Percentiles rank a stretch among this genome's conserved stretches.
Conservation (phyloP, 2,329 filamentous ascomycete genomes). For the Ambrosiella beaveri region DNA sequence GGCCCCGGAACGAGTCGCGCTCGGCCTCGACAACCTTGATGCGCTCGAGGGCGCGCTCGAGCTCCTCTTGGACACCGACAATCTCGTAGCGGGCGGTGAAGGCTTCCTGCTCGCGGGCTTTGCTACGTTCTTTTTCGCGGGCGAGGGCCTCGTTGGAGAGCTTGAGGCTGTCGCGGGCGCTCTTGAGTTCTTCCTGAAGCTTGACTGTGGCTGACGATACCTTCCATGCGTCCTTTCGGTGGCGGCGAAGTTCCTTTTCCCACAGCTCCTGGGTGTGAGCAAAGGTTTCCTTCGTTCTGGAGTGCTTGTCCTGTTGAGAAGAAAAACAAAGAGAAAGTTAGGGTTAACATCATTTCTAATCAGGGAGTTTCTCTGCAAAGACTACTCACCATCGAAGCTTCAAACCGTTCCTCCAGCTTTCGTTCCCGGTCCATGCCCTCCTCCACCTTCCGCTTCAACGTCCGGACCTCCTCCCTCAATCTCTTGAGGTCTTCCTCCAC, state of each 20-base stretch:
- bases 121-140: conserved; percentile 44
- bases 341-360: too few species aligned
- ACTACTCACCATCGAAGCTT: conserved; percentile 47
- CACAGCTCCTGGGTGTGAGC: conserved; percentile 48
- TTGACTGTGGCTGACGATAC: conserved; percentile 53
- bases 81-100: conserved; percentile 50
- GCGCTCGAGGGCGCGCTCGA: conserved; percentile 44
- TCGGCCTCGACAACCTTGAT: conserved; percentile 54
- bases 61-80: conserved; percentile 47
- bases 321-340: too few species aligned
- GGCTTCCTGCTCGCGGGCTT: conserved; percentile 49
- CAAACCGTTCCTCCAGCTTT: conserved; percentile 47
- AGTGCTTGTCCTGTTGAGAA: conserved; percentile 44
- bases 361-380: too few species aligned
- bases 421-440: conserved; percentile 50
- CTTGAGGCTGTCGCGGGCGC: conserved; percentile 36
- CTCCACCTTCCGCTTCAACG: conserved; percentile 40
- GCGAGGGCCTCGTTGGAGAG: conserved; percentile 41
- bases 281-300: conserved; percentile 51
- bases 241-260: conserved; percentile 56
- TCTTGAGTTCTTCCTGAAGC: conserved; percentile 56
- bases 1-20: conserved; percentile 55
- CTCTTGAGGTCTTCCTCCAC: conserved; percentile 51
- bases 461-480: conserved; percentile 41
- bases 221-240: conserved; percentile 58